Percentiles rank a stretch among this genome's conserved stretches.
Evolutionary conservation across 2,329 filamentous ascomycete species (phyloP).

Genomic region (Hymenoscyphus fraxineus): DNA sequence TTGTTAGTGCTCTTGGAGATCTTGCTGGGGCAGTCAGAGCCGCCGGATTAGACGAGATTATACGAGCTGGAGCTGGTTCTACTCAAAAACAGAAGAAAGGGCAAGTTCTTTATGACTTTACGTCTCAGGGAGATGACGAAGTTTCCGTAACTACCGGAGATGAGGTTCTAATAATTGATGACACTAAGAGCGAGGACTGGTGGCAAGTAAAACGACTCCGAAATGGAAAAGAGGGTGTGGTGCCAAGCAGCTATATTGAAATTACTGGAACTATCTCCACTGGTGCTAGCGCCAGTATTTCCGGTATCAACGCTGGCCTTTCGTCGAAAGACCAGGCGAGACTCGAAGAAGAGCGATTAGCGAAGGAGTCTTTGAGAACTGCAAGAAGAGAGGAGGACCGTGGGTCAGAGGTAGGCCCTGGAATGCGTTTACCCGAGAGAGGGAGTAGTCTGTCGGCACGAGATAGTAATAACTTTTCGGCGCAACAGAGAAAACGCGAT

Average conservation of each 20-base stretch:
- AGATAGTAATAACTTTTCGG: constrained; percentile 63
- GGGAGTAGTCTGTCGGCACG: constrained; percentile 71
- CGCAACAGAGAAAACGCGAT: constrained; percentile 70
- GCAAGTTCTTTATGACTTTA: constrained; percentile 88
- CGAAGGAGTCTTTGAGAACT: constrained; percentile 71
- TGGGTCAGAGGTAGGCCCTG: constrained; percentile 71
- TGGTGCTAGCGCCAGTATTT: constrained; percentile 42
- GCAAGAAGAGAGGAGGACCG: constrained; percentile 56
- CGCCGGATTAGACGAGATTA: constrained; percentile 80
- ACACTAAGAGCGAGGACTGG: constrained; percentile 93
- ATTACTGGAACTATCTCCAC: constrained; percentile 61
- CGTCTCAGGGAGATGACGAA: constrained; percentile 94
- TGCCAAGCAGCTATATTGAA: constrained; percentile 95
- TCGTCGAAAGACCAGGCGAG: constrained; percentile 74
- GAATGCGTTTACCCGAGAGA: constrained; percentile 71
- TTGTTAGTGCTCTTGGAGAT: constrained; percentile 82
- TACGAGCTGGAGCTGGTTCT: constrained; percentile 76
- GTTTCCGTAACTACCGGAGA: constrained; percentile 88
- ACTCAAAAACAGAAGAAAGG: constrained; percentile 74
- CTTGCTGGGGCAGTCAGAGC: constrained; percentile 80
- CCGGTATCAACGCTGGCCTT: constrained; percentile 55
- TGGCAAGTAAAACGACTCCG: constrained; percentile 91
- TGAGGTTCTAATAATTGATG: constrained; percentile 86
- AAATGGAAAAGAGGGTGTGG: constrained; percentile 91
- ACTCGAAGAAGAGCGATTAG: constrained; percentile 76